Evolutionary conservation across 192 early-diverging fungal species (phyloP).

Genomic region (Rhizophagus prolifer): DNA sequence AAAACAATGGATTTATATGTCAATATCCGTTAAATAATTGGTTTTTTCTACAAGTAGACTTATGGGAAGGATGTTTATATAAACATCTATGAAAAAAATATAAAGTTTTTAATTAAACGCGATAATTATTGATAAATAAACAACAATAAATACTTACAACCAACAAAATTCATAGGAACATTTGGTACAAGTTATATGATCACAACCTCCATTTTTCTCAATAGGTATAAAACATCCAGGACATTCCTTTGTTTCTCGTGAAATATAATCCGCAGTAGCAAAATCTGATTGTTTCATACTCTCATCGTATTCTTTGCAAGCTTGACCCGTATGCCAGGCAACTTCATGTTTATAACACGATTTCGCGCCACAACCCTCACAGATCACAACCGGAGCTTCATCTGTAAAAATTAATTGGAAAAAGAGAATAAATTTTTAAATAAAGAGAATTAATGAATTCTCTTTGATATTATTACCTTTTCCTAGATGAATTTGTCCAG

Average conservation of each 20-base stretch:
- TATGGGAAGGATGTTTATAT: neutral
- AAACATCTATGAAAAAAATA: conserved; percentile 2
- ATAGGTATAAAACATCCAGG: conserved; percentile 13
- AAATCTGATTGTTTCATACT: conserved; percentile 5
- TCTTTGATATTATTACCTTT: neutral
- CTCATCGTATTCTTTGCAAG: conserved; percentile 12
- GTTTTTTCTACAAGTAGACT: neutral
- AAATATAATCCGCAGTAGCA: conserved; percentile 19
- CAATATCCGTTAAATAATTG: too few relatives aligned
- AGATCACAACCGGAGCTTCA: conserved; percentile 13
- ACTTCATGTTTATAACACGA: conserved; percentile 23
- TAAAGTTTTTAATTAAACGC: neutral
- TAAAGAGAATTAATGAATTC: too few relatives aligned
- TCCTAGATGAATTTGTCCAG: conserved; percentile 9
- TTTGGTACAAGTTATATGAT: conserved; percentile 20
- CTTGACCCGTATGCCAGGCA: conserved; percentile 5
- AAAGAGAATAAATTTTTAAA: neutral
- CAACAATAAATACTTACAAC: conserved; percentile 18
- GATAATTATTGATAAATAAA: neutral
- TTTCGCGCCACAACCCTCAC: conserved; percentile 2
- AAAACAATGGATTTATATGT: too few relatives aligned
- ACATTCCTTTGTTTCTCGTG: neutral
- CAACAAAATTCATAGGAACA: conserved; percentile 21
- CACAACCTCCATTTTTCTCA: conserved; percentile 13
- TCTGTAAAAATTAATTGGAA: neutral